These are phyloP conservation scores for Penicillium sp. DNA, from an alignment of 2,329 filamentous ascomycete genomes.

Conservation along the genomic window DNA sequence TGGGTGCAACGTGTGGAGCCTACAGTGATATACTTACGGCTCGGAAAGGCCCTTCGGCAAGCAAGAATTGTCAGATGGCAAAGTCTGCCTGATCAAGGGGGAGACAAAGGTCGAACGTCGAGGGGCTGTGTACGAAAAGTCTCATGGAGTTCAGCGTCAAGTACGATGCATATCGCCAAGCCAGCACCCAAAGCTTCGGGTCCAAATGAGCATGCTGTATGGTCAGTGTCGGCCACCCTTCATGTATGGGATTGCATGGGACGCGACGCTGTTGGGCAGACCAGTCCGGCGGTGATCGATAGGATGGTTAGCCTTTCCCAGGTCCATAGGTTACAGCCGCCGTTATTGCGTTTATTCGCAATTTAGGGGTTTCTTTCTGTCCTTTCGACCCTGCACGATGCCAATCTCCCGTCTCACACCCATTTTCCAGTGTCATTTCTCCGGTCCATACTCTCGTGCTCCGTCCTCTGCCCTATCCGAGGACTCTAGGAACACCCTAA, in stretches of 20 bases:
- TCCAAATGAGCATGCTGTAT: constrained; percentile 17
- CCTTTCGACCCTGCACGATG: not conserved
- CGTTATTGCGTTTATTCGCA: constrained; percentile 15
- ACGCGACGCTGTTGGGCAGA: constrained; percentile 21
- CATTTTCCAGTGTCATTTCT: not conserved
- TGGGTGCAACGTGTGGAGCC: not conserved
- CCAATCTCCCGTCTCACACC: not conserved
- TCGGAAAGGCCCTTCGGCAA: not conserved
- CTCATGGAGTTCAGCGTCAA: not conserved
- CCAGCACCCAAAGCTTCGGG: constrained; percentile 35
- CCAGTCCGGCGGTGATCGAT: constrained; percentile 18
- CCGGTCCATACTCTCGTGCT: not conserved
- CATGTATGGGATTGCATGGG: constrained; percentile 17
- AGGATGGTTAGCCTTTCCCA: constrained; percentile 21
- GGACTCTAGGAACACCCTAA: not conserved
- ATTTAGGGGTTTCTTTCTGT: not conserved
- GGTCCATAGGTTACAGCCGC: constrained; percentile 14
- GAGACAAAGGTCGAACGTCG: not conserved
- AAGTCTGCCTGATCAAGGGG: not conserved
- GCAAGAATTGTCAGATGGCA: not conserved
- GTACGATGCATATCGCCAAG: constrained; percentile 21
- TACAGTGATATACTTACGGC: not conserved
- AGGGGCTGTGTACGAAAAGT: constrained; percentile 25
- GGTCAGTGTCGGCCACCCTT: not conserved
- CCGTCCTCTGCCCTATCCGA: not conserved